Evolutionary conservation across 768 basidiomycete genomes (phyloP).

Genomic region (Termitomyces sp.): DNA sequence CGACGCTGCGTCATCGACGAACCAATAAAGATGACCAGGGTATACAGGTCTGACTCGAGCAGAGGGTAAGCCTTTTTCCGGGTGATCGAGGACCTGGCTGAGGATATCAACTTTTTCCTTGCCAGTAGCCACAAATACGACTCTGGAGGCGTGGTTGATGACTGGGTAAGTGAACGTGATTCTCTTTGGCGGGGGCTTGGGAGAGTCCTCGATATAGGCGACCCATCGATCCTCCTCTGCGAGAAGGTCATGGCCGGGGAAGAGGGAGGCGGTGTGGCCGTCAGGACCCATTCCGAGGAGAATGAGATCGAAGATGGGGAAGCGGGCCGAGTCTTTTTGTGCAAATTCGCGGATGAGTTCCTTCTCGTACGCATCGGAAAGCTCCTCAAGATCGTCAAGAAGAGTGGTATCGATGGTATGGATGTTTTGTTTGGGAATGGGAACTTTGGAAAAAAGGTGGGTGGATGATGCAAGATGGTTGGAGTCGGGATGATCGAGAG

Average conservation of each 20-base stretch:
- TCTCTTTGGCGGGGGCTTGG: slow-evolving; percentile 87
- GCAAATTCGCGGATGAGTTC: slow-evolving; percentile 90
- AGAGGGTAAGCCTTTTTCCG: slow-evolving; percentile 77
- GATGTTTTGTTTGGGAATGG: slow-evolving; percentile 73
- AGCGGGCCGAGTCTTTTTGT: slow-evolving; percentile 87
- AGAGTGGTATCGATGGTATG: slow-evolving; percentile 73
- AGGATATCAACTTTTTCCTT: slow-evolving; percentile 79
- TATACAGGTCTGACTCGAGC: slow-evolving; percentile 72
- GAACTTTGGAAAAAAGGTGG: slow-evolving; percentile 77
- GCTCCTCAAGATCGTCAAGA: slow-evolving; percentile 74
- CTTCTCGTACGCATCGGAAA: slow-evolving; percentile 77
- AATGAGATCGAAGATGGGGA: slow-evolving; percentile 97
- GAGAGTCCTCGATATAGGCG: slow-evolving; percentile 87
- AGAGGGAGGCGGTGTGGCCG: slow-evolving; percentile 97
- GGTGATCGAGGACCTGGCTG: slow-evolving; percentile 68
- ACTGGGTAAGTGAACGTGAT: slow-evolving; percentile 93
- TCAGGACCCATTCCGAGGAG: slow-evolving; percentile 96
- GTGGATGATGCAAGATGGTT: slow-evolving; percentile 78
- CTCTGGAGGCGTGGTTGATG: slow-evolving; percentile 82
- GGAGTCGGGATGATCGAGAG: slow-evolving; percentile 88
- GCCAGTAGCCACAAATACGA: slow-evolving; percentile 88
- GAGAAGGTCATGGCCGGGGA: slow-evolving; percentile 88
- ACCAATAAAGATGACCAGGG: slow-evolving; percentile 93
- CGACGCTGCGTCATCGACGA: slow-evolving; percentile 84
- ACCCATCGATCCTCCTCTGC: slow-evolving; percentile 92